phyloP scores from a whole-genome alignment of 306 rosid species.

The Carpinus fangiana region DNA sequence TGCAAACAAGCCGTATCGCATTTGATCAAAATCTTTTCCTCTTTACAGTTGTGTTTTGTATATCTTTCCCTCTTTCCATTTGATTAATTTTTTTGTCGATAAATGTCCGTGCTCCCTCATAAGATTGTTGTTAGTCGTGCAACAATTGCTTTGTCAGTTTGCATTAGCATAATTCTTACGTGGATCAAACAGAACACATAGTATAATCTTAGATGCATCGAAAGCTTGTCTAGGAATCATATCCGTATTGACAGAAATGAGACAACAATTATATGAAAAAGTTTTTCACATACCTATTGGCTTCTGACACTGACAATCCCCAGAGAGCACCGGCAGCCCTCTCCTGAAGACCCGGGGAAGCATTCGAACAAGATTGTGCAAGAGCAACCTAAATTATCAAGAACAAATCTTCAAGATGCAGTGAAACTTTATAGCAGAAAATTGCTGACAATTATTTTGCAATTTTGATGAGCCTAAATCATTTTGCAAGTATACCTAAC shows the following conservation, averaged over 20 bases:
- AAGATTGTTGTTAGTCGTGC: not conserved
- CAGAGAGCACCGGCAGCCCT: slow-evolving; percentile 99
- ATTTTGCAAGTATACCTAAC: not conserved
- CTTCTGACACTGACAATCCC: slow-evolving; percentile 99
- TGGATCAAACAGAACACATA: not conserved
- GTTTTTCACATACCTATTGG: slow-evolving; percentile 67
- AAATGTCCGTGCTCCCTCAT: slow-evolving; percentile 1
- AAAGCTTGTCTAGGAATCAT: not conserved
- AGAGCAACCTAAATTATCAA: slow-evolving; percentile 79
- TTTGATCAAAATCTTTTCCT: not conserved
- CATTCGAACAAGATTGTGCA: slow-evolving; percentile 96
- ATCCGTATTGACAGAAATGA: not conserved
- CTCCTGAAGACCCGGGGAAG: slow-evolving; percentile 98
- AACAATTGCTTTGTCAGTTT: not conserved
- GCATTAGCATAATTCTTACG: not conserved
- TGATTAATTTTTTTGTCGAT: not conserved
- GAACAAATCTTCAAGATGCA: slow-evolving; percentile 24
- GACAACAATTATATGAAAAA: slow-evolving; percentile 6
- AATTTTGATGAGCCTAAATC: not conserved
- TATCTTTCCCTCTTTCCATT: not conserved
- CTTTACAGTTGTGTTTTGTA: not conserved
- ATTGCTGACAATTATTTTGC: not conserved
- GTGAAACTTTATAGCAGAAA: slow-evolving; percentile 15
- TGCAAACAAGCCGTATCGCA: not conserved
- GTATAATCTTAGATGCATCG: not conserved